These are phyloP conservation scores for Diaporthe sp. DNA, from an alignment of 2,329 filamentous ascomycete species.

Conservation along the genomic window DNA sequence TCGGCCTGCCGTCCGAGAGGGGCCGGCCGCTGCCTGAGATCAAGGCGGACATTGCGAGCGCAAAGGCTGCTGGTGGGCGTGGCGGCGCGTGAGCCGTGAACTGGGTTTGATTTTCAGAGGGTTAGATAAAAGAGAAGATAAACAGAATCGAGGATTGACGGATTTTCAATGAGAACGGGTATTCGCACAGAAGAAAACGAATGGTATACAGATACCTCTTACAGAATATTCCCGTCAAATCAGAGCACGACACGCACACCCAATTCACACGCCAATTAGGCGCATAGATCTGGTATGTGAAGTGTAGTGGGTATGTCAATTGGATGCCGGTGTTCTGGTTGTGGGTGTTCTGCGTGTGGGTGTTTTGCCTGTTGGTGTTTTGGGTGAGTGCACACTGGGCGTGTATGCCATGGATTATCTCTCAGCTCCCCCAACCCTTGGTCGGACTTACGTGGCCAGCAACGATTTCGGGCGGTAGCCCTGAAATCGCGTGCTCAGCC, in stretches of 20 bases:
- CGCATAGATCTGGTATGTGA: no score
- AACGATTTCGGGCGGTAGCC: not conserved
- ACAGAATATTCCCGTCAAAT: no score
- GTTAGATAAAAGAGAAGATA: slow-evolving; percentile 3
- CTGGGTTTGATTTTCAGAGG: not conserved
- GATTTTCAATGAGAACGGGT: not conserved
- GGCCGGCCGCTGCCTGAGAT: slow-evolving; percentile 51
- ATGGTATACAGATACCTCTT: no score
- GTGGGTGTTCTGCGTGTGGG: no score
- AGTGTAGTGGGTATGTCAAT: no score
- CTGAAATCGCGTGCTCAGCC: slow-evolving; percentile 6
- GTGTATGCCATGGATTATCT: not conserved
- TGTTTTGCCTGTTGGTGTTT: no score
- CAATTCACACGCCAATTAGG: no score
- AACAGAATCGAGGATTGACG: not conserved
- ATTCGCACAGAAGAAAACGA: no score
- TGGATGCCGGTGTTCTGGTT: no score
- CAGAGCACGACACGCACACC: no score
- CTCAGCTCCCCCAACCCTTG: not conserved
- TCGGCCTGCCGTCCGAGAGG: slow-evolving; percentile 59
- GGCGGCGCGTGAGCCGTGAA: slow-evolving; percentile 40
- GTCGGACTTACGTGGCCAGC: not conserved
- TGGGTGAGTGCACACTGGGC: no score
- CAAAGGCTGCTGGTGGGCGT: slow-evolving; percentile 47
- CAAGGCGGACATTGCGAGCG: slow-evolving; percentile 46